Percentiles rank a stretch among this genome's conserved stretches.
Conservation (phyloP, 2,329 filamentous ascomycete genomes). For the Ascocoryne sarcoides region DNA sequence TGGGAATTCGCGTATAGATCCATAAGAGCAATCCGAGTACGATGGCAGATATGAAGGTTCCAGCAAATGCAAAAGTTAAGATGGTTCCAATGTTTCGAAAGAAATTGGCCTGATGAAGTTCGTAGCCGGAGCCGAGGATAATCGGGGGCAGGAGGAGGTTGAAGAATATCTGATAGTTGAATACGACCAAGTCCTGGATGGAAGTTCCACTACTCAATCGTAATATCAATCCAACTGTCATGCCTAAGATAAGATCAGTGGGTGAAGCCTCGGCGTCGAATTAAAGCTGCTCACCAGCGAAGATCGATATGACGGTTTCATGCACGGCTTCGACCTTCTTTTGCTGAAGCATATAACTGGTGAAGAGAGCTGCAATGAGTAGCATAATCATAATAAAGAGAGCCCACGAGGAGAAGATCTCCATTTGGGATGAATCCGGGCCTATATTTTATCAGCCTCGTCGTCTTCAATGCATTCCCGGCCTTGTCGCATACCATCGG, state of each 20-base stretch:
- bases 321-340: slow-evolving; percentile 96
- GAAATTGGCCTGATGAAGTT: slow-evolving; percentile 97
- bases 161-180: slow-evolving; percentile 99
- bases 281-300: slow-evolving; percentile 55
- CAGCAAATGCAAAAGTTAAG: slow-evolving; percentile 92
- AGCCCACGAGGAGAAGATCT: slow-evolving; percentile 93
- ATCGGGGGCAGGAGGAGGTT: slow-evolving; percentile 97
- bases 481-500: slow-evolving; percentile 19
- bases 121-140: slow-evolving; percentile 93
- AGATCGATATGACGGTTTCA: slow-evolving; percentile 97
- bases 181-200: slow-evolving; percentile 85
- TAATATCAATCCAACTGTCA: slow-evolving; percentile 87
- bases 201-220: slow-evolving; percentile 72
- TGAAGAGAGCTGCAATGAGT: slow-evolving; percentile 89
- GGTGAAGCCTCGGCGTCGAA: not conserved
- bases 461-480: slow-evolving; percentile 5
- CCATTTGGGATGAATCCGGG: slow-evolving; percentile 79
- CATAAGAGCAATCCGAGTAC: slow-evolving; percentile 84
- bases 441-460: slow-evolving; percentile 34
- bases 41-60: slow-evolving; percentile 94
- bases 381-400: slow-evolving; percentile 94
- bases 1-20: slow-evolving; percentile 78
- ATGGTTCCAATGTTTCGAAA: slow-evolving; percentile 98
- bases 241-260: slow-evolving; percentile 48
- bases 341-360: slow-evolving; percentile 92